Conservation (phyloP, 805 yeast genomes). For the Sugiyamaella smithiae region DNA sequence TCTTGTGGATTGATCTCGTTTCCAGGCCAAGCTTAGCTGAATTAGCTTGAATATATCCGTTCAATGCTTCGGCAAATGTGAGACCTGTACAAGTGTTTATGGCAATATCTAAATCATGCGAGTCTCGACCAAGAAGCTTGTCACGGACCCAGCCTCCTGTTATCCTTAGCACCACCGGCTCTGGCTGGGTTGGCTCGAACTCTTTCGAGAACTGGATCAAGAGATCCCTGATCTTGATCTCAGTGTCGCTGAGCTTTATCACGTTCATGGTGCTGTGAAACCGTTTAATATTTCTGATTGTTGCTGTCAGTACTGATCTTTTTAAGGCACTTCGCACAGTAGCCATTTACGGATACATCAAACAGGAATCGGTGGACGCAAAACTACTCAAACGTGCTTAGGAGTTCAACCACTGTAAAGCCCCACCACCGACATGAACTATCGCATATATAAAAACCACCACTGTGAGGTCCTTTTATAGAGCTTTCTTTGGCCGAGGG, state of each 20-base stretch:
- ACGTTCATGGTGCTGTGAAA: neutral
- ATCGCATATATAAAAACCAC: too few species aligned
- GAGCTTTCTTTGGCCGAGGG: too few species aligned
- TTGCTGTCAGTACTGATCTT: too few species aligned
- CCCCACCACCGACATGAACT: too few species aligned
- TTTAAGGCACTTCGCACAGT: too few species aligned
- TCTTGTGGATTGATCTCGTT: constrained; percentile 60
- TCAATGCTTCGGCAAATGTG: constrained; percentile 69
- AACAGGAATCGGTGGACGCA: too few species aligned
- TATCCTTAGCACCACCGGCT: constrained; percentile 59
- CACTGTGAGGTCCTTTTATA: too few species aligned
- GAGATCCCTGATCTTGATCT: constrained; percentile 30
- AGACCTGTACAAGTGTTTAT: constrained; percentile 82
- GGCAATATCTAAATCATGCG: constrained; percentile 91
- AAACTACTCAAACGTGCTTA: too few species aligned
- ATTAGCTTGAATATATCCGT: constrained; percentile 42
- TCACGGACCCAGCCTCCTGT: constrained; percentile 99
- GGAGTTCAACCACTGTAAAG: too few species aligned
- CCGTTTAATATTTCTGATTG: neutral
- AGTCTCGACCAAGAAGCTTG: constrained; percentile 72
- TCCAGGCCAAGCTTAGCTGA: constrained; percentile 30
- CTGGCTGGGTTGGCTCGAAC: constrained; percentile 23
- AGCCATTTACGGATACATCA: too few species aligned
- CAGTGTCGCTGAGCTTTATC: constrained; percentile 29
- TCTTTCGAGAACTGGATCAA: constrained; percentile 33